Conservation (phyloP, 2,329 filamentous ascomycete species). For the Fusarium papillatum region DNA sequence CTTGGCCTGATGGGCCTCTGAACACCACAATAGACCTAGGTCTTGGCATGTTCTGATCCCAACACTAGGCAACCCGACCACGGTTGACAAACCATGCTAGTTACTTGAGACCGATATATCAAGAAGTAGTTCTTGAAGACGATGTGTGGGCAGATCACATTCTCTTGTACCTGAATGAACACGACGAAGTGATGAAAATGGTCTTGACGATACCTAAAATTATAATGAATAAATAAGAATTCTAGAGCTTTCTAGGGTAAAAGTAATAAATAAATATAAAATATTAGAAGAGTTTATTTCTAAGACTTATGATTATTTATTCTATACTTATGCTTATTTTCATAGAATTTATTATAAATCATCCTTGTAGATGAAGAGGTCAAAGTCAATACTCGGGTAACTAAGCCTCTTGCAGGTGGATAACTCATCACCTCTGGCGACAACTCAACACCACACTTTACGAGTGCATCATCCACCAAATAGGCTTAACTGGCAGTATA, state of each 20-base stretch:
- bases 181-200: no score
- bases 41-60: not conserved
- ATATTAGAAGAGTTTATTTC: not conserved
- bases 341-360: not conserved
- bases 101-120: not conserved
- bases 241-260: not conserved
- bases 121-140: not conserved
- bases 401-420: not conserved
- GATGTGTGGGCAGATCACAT: not conserved
- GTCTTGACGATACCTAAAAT: no score
- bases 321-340: not conserved
- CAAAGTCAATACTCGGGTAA: not conserved
- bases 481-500: no score
- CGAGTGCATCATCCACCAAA: no score
- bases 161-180: no score
- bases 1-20: not conserved
- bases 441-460: not conserved
- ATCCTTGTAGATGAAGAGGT: not conserved
- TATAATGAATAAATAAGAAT: no score
- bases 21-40: not conserved
- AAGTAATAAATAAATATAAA: not conserved
- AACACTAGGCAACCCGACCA: not conserved
- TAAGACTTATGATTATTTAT: not conserved
- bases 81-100: not conserved
- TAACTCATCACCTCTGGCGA: not conserved